Evolutionary conservation across 2,329 filamentous ascomycete species (phyloP).

Genomic region (Xylaria sp.): DNA sequence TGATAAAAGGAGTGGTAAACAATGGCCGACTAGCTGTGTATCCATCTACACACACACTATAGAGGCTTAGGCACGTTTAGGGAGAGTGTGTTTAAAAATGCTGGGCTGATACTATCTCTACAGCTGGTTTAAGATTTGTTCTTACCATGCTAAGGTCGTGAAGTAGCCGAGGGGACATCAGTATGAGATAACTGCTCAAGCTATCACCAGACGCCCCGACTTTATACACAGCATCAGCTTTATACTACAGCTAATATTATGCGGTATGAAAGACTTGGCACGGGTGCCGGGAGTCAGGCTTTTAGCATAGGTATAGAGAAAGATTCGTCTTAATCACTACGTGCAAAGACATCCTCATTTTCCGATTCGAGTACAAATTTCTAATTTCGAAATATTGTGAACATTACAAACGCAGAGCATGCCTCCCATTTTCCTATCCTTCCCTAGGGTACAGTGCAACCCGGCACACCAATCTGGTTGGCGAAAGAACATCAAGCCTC

Average conservation of each 20-base stretch:
- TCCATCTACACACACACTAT: not conserved
- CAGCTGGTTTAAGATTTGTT: not conserved
- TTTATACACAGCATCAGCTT: not conserved
- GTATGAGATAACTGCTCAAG: not conserved
- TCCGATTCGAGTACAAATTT: not conserved
- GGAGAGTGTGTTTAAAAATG: not conserved
- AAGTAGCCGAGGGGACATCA: no score
- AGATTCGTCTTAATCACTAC: conserved; percentile 4
- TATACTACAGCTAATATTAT: not conserved
- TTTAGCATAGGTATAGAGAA: no score
- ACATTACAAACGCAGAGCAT: conserved; percentile 30
- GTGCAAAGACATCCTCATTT: not conserved
- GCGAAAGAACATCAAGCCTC: conserved; percentile 11
- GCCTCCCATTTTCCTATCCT: conserved; percentile 19
- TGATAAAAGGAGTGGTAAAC: not conserved
- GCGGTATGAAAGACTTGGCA: not conserved
- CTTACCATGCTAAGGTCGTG: not conserved
- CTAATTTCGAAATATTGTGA: conserved; percentile 6
- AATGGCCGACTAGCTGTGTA: not conserved
- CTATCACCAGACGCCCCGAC: not conserved
- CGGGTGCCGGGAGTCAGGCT: no score
- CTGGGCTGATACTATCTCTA: not conserved
- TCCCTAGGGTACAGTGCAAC: not conserved
- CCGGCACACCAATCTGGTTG: conserved; percentile 4
- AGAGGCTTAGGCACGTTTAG: not conserved